phyloP scores from a whole-genome alignment of 2,329 filamentous ascomycete species.

The Scorias spongiosa region DNA sequence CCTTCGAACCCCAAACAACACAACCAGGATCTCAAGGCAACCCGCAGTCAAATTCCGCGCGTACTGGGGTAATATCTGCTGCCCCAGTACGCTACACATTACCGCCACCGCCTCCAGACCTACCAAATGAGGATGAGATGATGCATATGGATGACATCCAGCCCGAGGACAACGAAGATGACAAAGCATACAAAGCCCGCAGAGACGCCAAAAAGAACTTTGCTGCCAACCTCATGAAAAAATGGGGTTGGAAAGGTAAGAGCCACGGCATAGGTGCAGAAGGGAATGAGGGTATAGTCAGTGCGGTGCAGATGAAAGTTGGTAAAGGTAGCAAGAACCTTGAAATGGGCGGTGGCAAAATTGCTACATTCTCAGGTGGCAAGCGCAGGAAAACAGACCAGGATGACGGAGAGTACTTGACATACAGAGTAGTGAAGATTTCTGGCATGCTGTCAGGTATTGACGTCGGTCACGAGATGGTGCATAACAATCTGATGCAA shows the following conservation, averaged over 20 bases:
- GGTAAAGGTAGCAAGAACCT: conserved; percentile 64
- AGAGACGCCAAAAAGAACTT: conserved; percentile 72
- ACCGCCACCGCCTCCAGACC: conserved; percentile 27
- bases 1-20: neutral
- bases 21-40: neutral
- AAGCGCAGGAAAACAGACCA: conserved; percentile 35
- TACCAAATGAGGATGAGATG: conserved; percentile 13
- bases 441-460: conserved; percentile 76
- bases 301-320: conserved; percentile 69
- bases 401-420: conserved; percentile 21
- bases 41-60: neutral
- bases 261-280: conserved; percentile 76
- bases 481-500: conserved; percentile 57
- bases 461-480: conserved; percentile 64
- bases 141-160: conserved; percentile 11
- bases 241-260: conserved; percentile 75
- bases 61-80: conserved; percentile 32
- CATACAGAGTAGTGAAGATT: conserved; percentile 71
- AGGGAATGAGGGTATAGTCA: conserved; percentile 60
- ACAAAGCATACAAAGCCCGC: conserved; percentile 16
- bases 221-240: conserved; percentile 75
- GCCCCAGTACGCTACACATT: conserved; percentile 61
- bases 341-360: conserved; percentile 34
- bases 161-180: conserved; percentile 15
- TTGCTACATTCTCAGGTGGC: conserved; percentile 70